These are phyloP conservation scores for Apiotrichum akiyoshidainum DNA, from an alignment of 1,284 basidiomycete species.

Conservation along the genomic window DNA sequence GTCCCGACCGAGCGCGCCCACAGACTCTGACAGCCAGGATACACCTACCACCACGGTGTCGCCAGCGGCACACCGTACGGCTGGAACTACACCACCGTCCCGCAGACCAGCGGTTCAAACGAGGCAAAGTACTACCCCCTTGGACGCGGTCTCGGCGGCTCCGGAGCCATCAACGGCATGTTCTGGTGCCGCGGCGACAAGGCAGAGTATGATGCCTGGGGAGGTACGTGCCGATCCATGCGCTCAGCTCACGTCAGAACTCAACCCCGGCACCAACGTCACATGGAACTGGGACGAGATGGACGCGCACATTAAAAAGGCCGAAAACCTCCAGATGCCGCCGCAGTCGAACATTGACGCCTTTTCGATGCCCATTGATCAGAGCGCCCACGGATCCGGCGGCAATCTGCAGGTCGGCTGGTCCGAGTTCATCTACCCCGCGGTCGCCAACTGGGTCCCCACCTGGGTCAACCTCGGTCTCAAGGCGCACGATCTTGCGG, in stretches of 20 bases:
- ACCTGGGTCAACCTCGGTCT: conserved; percentile 54
- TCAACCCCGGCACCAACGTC: conserved; percentile 42
- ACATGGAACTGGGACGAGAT: conserved; percentile 50
- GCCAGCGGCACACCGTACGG: conserved; percentile 56
- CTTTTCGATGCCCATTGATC: conserved; percentile 50
- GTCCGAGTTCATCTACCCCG: conserved; percentile 53
- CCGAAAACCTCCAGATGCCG: conserved; percentile 54
- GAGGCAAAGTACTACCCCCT: conserved; percentile 56
- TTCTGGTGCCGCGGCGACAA: conserved; percentile 55
- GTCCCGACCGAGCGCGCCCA: conserved; percentile 21
- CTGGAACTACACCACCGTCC: conserved; percentile 61
- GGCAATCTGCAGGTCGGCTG: conserved; percentile 55
- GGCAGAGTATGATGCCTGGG: conserved; percentile 53
- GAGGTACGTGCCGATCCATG: conserved; percentile 18
- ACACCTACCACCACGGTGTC: conserved; percentile 45
- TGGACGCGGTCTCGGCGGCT: conserved; percentile 68
- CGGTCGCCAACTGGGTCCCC: conserved; percentile 58
- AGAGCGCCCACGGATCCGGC: conserved; percentile 51
- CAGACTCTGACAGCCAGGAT: conserved; percentile 24
- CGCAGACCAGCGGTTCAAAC: conserved; percentile 29
- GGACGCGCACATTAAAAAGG: conserved; percentile 48
- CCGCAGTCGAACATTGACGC: conserved; percentile 14
- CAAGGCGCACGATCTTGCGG: conserved; percentile 50
- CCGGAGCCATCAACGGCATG: conserved; percentile 66
- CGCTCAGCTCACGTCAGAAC: conserved; percentile 18